Evolutionary conservation across 148 eudicot genomes (phyloP).

Genomic region (Vaccinium vitisidaea): DNA sequence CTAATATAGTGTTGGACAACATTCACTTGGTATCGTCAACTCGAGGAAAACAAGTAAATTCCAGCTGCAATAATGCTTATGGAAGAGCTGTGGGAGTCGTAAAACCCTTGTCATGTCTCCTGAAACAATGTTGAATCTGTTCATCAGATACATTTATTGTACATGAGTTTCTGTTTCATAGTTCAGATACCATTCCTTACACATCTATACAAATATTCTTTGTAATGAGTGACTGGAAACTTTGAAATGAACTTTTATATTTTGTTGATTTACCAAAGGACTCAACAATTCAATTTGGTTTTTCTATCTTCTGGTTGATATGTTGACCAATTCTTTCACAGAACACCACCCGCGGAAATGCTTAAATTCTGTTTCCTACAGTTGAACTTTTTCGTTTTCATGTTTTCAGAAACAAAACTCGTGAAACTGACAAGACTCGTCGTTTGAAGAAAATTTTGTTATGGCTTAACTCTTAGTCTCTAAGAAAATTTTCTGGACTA

Average conservation of each 20-base stretch:
- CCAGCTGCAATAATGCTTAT: conserved; percentile 23
- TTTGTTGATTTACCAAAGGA: neutral
- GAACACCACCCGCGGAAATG: neutral
- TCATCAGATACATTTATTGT: neutral
- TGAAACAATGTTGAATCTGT: conserved; percentile 16
- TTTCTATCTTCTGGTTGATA: neutral
- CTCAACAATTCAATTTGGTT: neutral
- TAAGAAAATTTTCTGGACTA: no score
- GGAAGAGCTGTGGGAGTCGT: conserved; percentile 9
- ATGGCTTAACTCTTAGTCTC: no score
- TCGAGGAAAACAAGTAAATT: conserved; percentile 9
- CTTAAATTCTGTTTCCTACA: neutral
- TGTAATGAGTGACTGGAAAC: neutral
- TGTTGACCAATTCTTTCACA: neutral
- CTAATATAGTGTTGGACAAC: conserved; percentile 16
- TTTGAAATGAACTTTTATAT: neutral
- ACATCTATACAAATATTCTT: neutral
- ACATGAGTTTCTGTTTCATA: neutral
- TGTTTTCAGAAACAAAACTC: neutral
- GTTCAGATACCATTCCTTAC: neutral
- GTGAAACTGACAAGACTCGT: neutral
- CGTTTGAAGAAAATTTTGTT: no score
- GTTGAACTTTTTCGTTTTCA: neutral
- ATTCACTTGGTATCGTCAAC: conserved; percentile 8
- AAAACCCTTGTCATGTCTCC: conserved; percentile 25